These are phyloP conservation scores for Trichoderma polysporum DNA, from an alignment of 2,329 filamentous ascomycete genomes.

Conservation along the genomic window DNA sequence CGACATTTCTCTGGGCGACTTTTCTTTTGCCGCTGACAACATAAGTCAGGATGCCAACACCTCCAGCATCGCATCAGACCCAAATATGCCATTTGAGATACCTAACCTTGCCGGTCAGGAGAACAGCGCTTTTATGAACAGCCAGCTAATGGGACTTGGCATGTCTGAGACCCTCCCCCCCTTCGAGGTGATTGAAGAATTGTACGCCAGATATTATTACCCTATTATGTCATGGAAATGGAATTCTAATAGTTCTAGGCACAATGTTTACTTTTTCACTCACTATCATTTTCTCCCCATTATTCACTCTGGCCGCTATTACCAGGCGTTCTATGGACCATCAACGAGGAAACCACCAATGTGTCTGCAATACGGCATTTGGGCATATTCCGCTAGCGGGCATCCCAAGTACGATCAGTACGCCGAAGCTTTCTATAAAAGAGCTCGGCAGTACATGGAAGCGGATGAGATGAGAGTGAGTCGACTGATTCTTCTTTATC, in stretches of 20 bases:
- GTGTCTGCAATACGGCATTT: constrained; percentile 82
- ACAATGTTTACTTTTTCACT: constrained; percentile 72
- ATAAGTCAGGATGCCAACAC: constrained; percentile 22
- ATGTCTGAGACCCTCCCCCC: constrained; percentile 79
- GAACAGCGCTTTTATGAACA: constrained; percentile 16
- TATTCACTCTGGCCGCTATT: constrained; percentile 73
- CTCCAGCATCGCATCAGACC: constrained; percentile 14
- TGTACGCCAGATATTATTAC: constrained; percentile 54
- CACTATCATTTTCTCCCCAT: constrained; percentile 73
- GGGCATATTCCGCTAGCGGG: constrained; percentile 72
- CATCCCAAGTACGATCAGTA: constrained; percentile 70
- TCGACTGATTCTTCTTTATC: background rate
- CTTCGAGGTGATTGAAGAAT: constrained; percentile 75
- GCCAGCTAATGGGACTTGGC: constrained; percentile 69
- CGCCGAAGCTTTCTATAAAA: constrained; percentile 76
- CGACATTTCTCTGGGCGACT: constrained; percentile 17
- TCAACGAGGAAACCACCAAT: constrained; percentile 78
- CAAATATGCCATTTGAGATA: constrained; percentile 23
- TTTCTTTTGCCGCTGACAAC: constrained; percentile 21
- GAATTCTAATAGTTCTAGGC: constrained; percentile 44
- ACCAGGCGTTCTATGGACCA: constrained; percentile 68
- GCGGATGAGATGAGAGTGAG: constrained; percentile 75
- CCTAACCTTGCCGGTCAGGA: constrained; percentile 22
- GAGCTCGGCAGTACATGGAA: constrained; percentile 79
- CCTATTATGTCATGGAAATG: background rate